These are phyloP conservation scores for Tremellales sp. DNA, from an alignment of 1,284 basidiomycete genomes.

Conservation along the genomic window DNA sequence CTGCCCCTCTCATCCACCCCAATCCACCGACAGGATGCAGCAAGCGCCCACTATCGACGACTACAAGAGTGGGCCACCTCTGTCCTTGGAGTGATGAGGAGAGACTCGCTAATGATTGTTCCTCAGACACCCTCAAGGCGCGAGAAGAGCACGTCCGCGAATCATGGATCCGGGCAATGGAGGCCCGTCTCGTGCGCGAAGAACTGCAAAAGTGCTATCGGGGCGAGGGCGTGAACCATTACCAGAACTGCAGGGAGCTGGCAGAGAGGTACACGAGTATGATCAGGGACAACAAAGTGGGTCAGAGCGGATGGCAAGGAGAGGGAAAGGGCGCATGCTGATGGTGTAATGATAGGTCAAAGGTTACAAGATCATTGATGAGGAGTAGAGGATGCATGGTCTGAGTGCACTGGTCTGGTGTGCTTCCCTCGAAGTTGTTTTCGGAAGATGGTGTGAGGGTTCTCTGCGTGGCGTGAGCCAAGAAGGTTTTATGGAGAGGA, in stretches of 20 bases:
- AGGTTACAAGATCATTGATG: slow-evolving; percentile 57
- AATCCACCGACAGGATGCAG: slow-evolving; percentile 9
- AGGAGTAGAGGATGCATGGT: no score
- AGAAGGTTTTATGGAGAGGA: no score
- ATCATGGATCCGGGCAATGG: slow-evolving; percentile 93
- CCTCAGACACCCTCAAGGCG: slow-evolving; percentile 51
- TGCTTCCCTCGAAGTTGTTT: no score
- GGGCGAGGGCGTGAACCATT: slow-evolving; percentile 85
- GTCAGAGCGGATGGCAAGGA: slow-evolving; percentile 40
- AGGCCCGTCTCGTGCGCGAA: slow-evolving; percentile 81
- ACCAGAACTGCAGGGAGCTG: slow-evolving; percentile 82
- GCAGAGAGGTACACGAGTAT: slow-evolving; percentile 79
- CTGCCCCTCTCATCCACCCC: slow-evolving; percentile 5
- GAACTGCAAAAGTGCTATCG: slow-evolving; percentile 90
- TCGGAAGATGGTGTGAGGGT: no score
- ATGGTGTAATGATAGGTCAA: slow-evolving; percentile 50
- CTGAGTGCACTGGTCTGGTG: no score
- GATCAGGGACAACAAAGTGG: slow-evolving; percentile 78
- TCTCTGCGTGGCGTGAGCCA: no score
- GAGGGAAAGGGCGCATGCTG: slow-evolving; percentile 1
- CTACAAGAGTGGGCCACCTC: slow-evolving; percentile 29
- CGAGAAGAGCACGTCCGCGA: slow-evolving; percentile 81
- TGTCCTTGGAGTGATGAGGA: background rate
- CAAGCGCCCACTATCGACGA: slow-evolving; percentile 38
- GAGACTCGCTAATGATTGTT: background rate